Conservation (phyloP, 2,329 filamentous ascomycete species). For the Fusarium sp. region DNA sequence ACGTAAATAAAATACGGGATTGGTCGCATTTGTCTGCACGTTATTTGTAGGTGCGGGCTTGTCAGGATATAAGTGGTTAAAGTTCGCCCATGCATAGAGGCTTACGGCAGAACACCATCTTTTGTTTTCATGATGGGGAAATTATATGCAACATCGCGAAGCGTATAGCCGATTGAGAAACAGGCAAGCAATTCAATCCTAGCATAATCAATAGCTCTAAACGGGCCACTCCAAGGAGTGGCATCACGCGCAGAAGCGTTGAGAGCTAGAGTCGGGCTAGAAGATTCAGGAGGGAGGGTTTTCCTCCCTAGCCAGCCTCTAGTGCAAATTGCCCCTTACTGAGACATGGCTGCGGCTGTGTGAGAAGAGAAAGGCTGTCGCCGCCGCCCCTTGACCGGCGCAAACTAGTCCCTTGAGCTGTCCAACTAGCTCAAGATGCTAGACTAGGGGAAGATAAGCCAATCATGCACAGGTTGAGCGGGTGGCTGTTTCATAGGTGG, state of each 20-base stretch:
- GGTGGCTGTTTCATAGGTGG: constrained; percentile 42
- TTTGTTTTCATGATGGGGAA: constrained; percentile 1
- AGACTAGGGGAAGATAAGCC: constrained; percentile 5
- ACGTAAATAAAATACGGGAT: constrained; percentile 26
- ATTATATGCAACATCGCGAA: constrained; percentile 22
- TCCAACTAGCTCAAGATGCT: constrained; percentile 7
- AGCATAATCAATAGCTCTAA: constrained; percentile 30
- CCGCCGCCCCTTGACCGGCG: constrained; percentile 21
- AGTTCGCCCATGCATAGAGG: constrained; percentile 23
- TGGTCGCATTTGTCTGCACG: constrained; percentile 20
- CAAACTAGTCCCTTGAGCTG: constrained; percentile 17
- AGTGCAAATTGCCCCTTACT: constrained; percentile 22
- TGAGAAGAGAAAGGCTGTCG: constrained; percentile 1
- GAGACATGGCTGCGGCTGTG: constrained; percentile 18
- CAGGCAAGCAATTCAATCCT: constrained; percentile 11
- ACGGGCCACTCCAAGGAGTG: constrained; percentile 6
- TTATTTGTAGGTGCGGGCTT: constrained; percentile 15
- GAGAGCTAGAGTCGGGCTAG: constrained; percentile 35
- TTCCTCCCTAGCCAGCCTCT: neutral
- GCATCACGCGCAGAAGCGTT: constrained; percentile 36
- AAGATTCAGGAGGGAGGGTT: constrained; percentile 21
- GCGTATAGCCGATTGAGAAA: neutral
- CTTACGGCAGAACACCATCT: constrained; percentile 40
- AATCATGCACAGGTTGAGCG: constrained; percentile 15
- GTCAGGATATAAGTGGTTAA: constrained; percentile 33